A percentile compares a stretch with the other conserved stretches of the same genome.
phyloP scores from a whole-genome alignment of 2,329 filamentous ascomycete genomes.

The Colletotrichum siamense region DNA sequence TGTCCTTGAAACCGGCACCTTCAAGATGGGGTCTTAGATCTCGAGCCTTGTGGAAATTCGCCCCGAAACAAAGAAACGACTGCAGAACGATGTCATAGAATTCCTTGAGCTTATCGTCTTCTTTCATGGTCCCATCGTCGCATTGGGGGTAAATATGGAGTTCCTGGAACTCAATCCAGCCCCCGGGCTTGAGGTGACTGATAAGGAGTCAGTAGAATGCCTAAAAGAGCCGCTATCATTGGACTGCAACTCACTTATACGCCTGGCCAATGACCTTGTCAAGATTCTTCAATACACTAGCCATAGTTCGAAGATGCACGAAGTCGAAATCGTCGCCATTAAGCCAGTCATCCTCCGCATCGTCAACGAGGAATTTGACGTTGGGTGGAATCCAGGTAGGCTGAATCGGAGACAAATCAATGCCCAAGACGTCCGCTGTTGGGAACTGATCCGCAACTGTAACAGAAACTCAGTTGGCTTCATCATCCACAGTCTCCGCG shows the following conservation, averaged over 20 bases:
- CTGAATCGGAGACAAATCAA: conserved; percentile 52
- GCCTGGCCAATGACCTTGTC: conserved; percentile 46
- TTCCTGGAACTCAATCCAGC: conserved; percentile 58
- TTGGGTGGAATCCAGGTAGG: conserved; percentile 61
- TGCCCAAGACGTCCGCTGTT: conserved; percentile 43
- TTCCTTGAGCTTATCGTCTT: conserved; percentile 40
- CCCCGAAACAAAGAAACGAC: conserved; percentile 32
- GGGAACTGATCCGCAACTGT: conserved; percentile 54
- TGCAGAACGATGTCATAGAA: conserved; percentile 27
- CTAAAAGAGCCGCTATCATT: no score
- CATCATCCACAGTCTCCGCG: background rate
- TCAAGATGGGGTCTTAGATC: conserved; percentile 40
- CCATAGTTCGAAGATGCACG: conserved; percentile 58
- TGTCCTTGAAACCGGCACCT: conserved; percentile 48
- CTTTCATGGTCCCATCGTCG: conserved; percentile 49
- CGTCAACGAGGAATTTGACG: conserved; percentile 67
- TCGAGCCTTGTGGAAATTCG: conserved; percentile 38
- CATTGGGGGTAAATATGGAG: conserved; percentile 45
- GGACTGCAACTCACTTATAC: no score
- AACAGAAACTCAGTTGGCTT: background rate
- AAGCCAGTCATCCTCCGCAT: conserved; percentile 64
- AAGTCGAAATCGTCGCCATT: conserved; percentile 60
- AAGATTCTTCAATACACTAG: conserved; percentile 55
- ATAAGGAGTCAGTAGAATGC: background rate
- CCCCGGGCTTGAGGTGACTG: conserved; percentile 50